Evolutionary conservation across 352 stramenopile species (phyloP), one percentile per base, ranked within the genome.

Genomic region (Globisporangium nodosum): DNA sequence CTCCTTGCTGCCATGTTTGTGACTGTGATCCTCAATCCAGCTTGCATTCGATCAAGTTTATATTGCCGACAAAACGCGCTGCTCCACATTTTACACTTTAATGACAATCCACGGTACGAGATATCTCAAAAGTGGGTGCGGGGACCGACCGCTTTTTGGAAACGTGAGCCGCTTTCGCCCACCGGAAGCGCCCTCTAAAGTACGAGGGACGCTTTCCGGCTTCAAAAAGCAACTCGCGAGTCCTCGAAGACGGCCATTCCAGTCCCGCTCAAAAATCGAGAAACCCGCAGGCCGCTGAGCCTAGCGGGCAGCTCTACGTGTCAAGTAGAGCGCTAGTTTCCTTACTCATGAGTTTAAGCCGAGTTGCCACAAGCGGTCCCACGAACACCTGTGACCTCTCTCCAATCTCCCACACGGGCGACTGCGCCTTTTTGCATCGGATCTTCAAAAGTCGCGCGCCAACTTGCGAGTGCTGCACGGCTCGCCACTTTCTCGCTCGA

Each of bases 291-390:
- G 15, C 74, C 67, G 62, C 76, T 85, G 1, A 63, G 74, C 65
- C 76, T 66, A 76, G 66, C 60, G 60, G 61, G 64, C 51, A 62
- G 70, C 74, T 71, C 75, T 84, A 93, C 81, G 85, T 92, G 79
- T 93, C 81, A 93, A 72, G 81, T 91, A 88, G 75, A 63, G 76
- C 77, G 65, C 73, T 91, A 93, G 84, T 93, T 93, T 93, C 84
- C 84, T 93, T 93, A 93, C 84, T 93, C 84, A 93, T 93, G 84
- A 93, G 84, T 93, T 93, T 93, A 93, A 93, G 84, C 84, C 81
- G 74, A 37, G 7, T 60, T 52, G 24, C 24, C 1, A 1, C 1
- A 27, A 27, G 24, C 24, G 24, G 24, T 27, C 24, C 24, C 24
- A 27, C 24, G 11, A 40, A 16, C 8, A 15, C 8, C 35, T 40